These are phyloP conservation scores for Eruca vesicaria DNA, from an alignment of 441 rosid species.

Conservation along the genomic window DNA sequence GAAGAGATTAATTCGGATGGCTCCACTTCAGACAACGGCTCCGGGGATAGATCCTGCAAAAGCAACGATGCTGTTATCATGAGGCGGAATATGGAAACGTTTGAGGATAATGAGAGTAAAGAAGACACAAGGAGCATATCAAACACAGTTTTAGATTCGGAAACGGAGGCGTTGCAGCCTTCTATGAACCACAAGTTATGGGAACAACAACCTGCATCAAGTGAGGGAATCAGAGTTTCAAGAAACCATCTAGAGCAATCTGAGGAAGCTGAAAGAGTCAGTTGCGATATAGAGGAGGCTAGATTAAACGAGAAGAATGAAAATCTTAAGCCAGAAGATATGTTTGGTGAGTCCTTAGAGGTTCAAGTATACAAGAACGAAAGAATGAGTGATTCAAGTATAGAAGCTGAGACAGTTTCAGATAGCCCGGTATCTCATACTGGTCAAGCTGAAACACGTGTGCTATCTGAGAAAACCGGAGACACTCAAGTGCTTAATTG, in stretches of 20 bases:
- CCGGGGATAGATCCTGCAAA: constrained; percentile 37
- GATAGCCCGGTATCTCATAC: constrained; percentile 27
- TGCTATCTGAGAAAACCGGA: background rate
- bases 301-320: constrained; percentile 23
- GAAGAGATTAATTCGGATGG: constrained; percentile 36
- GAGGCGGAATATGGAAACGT: background rate
- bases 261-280: constrained; percentile 21
- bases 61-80: constrained; percentile 14
- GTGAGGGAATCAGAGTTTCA: constrained; percentile 8
- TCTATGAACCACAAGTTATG: background rate
- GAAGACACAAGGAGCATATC: constrained; percentile 27
- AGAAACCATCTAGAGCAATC: constrained; percentile 22
- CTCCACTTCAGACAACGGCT: constrained; percentile 46
- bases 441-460: constrained; percentile 1
- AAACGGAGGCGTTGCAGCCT: constrained; percentile 9
- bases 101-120: background rate
- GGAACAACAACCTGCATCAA: constrained; percentile 16
- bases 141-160: background rate
- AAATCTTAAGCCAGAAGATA: background rate
- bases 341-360: constrained; percentile 12
- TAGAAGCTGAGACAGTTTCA: constrained; percentile 16
- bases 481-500: constrained; percentile 25
- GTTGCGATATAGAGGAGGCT: constrained; percentile 9
- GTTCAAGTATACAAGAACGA: constrained; percentile 19
- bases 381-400: constrained; percentile 6